Base-by-base conservation (phyloP, 2,329 filamentous ascomycete species). In the Proliferodiscus dingleyae region DNA sequence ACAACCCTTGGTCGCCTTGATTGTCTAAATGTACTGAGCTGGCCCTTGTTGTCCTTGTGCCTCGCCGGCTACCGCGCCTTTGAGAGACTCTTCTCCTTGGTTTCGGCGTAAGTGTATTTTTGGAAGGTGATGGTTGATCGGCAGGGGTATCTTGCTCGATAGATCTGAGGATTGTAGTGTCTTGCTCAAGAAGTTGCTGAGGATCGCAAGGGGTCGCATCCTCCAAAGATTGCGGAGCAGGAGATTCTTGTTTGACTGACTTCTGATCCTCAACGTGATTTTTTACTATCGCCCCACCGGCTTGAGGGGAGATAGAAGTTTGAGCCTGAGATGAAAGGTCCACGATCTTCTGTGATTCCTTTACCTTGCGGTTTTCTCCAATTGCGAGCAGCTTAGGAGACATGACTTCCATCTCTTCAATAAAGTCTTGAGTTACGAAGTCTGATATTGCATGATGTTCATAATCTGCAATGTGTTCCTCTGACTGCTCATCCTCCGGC, bases 21-120 rank as follows among this genome's bases (percentile, higher is more conserved):
- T 49, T 43, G 28, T 47, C 43, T 11, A 19, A 19, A 18, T 19
- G 15, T n/a, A 47, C 22, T 9, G 50, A 49, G 18, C 49, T 54
- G 13, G 39, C 23, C 9, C 50, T 44, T n/a, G 37, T 51, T 23
- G 36, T 21, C 45, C 51, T 40, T 15, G 33, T 46, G 15, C 36
- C 45, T 41, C 47, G 16, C 29, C 30, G 23, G 37, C 40, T 26
- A 37, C 38, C 22, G 10, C 16, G 29, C 19, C 40, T 23, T 34
- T n/a, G 28, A 23, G 18, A 23, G 6, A 4, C 19, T 16, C 29
- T 16, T 13, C 19, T 42, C n/a, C 28, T 15, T 42, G 34, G 21
- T 37, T 24, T 42, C 23, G 40, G 28, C 11, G 40, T 42, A 7
- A 16, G 11, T 32, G 16, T 16, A 3, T n/a, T 26, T 8, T 9